phyloP scores from a whole-genome alignment of 2,329 filamentous ascomycete genomes.

The Penicillium sp. region DNA sequence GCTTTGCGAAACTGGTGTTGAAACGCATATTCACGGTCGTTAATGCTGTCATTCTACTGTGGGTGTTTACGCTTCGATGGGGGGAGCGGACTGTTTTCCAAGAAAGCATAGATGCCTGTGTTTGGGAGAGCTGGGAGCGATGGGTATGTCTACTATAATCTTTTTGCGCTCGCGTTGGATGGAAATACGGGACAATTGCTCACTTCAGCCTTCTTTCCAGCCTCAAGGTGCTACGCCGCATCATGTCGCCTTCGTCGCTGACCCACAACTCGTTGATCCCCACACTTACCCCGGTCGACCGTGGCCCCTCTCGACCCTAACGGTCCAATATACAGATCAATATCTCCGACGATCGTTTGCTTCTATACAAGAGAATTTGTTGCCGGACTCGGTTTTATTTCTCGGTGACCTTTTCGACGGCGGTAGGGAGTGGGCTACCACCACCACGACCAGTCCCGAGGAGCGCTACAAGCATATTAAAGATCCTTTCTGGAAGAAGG shows the following conservation, averaged over 20 bases:
- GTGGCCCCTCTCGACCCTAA: constrained; percentile 66
- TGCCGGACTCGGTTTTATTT: constrained; percentile 87
- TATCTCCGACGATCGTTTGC: constrained; percentile 81
- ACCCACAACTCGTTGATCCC: constrained; percentile 88
- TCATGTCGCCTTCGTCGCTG: constrained; percentile 77
- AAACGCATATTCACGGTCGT: constrained; percentile 47
- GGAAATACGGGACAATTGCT: constrained; percentile 1
- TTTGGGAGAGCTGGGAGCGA: constrained; percentile 85
- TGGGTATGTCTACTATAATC: constrained; percentile 64
- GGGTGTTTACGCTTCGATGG: constrained; percentile 76
- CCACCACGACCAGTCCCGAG: constrained; percentile 58
- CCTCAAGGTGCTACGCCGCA: constrained; percentile 75
- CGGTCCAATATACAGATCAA: constrained; percentile 75
- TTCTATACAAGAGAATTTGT: constrained; percentile 69
- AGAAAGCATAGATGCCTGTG: constrained; percentile 66
- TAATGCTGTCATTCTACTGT: constrained; percentile 67
- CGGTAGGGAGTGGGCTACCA: constrained; percentile 88
- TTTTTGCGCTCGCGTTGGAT: too few relatives aligned
- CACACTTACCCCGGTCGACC: constrained; percentile 89
- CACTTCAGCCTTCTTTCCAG: constrained; percentile 47
- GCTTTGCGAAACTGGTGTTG: constrained; percentile 11
- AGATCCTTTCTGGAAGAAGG: constrained; percentile 77
- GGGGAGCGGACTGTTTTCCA: constrained; percentile 79
- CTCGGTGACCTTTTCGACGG: constrained; percentile 94
- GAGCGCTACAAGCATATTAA: constrained; percentile 73